phyloP scores from a whole-genome alignment of 345 rosid species.

The Melaleuca alternifolia region DNA sequence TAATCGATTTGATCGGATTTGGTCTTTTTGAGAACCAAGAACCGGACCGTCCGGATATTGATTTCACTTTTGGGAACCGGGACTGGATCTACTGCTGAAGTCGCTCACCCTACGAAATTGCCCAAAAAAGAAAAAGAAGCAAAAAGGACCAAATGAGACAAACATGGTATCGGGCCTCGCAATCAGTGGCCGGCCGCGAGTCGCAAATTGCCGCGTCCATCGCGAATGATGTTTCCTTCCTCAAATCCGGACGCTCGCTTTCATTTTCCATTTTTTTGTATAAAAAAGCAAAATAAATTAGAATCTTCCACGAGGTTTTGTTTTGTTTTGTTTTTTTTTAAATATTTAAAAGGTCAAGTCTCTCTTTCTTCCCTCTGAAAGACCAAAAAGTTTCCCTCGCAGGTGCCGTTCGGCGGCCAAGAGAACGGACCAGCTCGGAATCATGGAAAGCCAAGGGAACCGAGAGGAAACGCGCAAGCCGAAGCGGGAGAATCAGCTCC shows the following conservation, averaged over 20 bases:
- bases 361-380: neutral
- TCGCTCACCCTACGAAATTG: too few relatives aligned
- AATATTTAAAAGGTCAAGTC: neutral
- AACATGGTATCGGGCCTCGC: neutral
- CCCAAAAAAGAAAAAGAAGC: neutral
- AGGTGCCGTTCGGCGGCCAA: slow-evolving; percentile 15
- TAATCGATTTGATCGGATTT: too few relatives aligned
- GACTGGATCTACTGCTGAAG: too few relatives aligned
- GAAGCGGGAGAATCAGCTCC: slow-evolving; percentile 28
- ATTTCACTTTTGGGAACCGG: too few relatives aligned
- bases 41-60: too few relatives aligned
- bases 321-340: neutral
- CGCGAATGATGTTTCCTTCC: neutral
- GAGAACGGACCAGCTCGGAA: neutral
- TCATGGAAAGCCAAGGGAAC: slow-evolving; percentile 1
- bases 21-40: too few relatives aligned
- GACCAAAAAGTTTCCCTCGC: slow-evolving; percentile 18
- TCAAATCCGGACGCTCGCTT: neutral
- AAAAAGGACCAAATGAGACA: neutral
- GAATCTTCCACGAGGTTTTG: neutral
- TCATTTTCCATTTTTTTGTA: neutral
- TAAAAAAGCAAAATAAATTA: neutral
- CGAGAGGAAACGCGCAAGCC: slow-evolving; percentile 19
- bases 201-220: neutral
- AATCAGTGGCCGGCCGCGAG: neutral